These are phyloP conservation scores for Paramyrothecium roridum DNA, from an alignment of 2,329 filamentous ascomycete species.

Conservation along the genomic window DNA sequence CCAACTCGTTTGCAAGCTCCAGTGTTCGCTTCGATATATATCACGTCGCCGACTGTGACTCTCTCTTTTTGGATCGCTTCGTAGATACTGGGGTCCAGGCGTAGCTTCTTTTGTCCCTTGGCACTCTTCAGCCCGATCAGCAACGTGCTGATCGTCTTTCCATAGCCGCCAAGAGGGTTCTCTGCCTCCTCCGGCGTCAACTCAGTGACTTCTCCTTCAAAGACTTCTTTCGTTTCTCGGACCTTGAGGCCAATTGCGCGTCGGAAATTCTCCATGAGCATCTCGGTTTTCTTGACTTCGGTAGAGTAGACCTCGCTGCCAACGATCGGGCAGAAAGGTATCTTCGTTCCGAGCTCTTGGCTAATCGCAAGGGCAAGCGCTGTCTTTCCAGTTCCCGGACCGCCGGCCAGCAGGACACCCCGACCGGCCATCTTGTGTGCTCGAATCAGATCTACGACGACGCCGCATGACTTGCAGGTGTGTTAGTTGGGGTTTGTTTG, in stretches of 20 bases:
- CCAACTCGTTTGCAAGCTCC: constrained; percentile 97
- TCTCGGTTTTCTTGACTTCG: constrained; percentile 99
- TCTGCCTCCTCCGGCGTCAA: constrained; percentile 96
- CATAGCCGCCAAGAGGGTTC: constrained; percentile 94
- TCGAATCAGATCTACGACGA: constrained; percentile 93
- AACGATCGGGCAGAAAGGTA: constrained; percentile 97
- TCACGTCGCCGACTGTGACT: constrained; percentile 92
- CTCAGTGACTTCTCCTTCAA: constrained; percentile 97
- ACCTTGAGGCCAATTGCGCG: constrained; percentile 95
- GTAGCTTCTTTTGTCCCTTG: constrained; percentile 95
- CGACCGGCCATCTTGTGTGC: constrained; percentile 97
- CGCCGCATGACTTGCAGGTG: constrained; percentile 73
- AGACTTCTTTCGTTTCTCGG: constrained; percentile 98
- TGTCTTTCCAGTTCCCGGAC: constrained; percentile 95
- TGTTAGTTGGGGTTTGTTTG: background rate
- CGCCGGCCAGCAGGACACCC: constrained; percentile 88
- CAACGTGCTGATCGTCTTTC: constrained; percentile 94
- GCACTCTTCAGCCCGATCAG: constrained; percentile 93
- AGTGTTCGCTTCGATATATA: constrained; percentile 99
- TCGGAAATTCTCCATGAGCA: constrained; percentile 98
- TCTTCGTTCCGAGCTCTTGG: constrained; percentile 96
- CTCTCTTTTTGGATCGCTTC: constrained; percentile 98
- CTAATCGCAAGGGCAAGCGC: constrained; percentile 92
- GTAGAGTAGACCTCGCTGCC: constrained; percentile 97
- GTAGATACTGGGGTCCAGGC: constrained; percentile 96